These are phyloP conservation scores for Aspergillus leporis DNA, from an alignment of 495 filamentous ascomycete species.

Conservation along the genomic window DNA sequence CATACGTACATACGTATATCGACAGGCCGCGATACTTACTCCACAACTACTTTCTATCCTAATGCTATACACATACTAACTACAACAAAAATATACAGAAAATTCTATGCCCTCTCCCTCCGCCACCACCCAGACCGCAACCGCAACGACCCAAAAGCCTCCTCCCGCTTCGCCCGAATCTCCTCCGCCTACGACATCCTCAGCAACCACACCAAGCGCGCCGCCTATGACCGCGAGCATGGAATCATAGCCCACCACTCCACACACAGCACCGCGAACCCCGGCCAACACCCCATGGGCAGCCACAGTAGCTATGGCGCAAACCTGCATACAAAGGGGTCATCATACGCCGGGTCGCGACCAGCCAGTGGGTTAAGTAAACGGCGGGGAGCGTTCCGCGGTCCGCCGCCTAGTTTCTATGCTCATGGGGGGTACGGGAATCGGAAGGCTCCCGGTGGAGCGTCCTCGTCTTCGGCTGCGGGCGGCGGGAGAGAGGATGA, in stretches of 20 bases:
- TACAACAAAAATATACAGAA: constrained; percentile 36
- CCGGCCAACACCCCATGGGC: constrained; percentile 49
- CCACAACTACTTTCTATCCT: not conserved
- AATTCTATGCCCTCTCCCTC: constrained; percentile 94
- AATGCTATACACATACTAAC: not conserved
- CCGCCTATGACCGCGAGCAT: constrained; percentile 73
- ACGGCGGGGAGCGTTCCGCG: constrained; percentile 70
- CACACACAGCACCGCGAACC: constrained; percentile 28
- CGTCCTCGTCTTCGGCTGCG: constrained; percentile 24
- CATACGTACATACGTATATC: constrained; percentile 5
- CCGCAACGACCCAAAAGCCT: constrained; percentile 68
- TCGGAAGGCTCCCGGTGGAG: constrained; percentile 9
- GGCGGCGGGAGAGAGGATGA: constrained; percentile 39
- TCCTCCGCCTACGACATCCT: constrained; percentile 85
- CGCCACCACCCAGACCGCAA: constrained; percentile 93
- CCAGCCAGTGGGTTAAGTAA: constrained; percentile 78
- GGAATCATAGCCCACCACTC: constrained; percentile 42
- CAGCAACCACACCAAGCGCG: constrained; percentile 66
- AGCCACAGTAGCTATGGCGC: constrained; percentile 33
- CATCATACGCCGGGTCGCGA: constrained; percentile 61
- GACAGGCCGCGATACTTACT: not conserved
- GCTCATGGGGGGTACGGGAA: constrained; percentile 63
- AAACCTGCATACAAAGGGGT: constrained; percentile 44
- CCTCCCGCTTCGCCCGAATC: constrained; percentile 78
- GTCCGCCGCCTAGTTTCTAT: constrained; percentile 89